Percentiles rank a stretch among this genome's conserved stretches.
phyloP scores from a whole-genome alignment of 192 early-diverging fungal genomes.

The Phycomyces blakesleeanus region DNA sequence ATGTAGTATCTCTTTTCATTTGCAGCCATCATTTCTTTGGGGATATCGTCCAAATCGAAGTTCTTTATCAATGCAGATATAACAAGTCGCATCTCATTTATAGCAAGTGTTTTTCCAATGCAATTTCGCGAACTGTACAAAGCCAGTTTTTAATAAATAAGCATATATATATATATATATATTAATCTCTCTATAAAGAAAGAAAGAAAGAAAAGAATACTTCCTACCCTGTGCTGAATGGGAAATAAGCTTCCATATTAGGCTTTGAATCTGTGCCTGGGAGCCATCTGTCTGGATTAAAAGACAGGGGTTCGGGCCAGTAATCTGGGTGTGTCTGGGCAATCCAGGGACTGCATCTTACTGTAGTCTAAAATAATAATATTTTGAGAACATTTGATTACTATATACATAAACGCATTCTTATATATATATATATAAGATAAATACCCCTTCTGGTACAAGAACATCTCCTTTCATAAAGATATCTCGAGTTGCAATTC shows the following conservation, averaged over 20 bases:
- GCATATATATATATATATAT: too few species aligned
- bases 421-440: too few species aligned
- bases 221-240: constrained; percentile 40
- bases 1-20: constrained; percentile 12
- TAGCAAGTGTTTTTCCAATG: constrained; percentile 46
- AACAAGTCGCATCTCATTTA: constrained; percentile 42
- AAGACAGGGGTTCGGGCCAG: constrained; percentile 40
- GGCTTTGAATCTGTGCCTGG: constrained; percentile 27
- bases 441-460: constrained; percentile 27
- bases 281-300: constrained; percentile 49
- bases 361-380: constrained; percentile 8
- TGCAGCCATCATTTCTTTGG: constrained; percentile 12
- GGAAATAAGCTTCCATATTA: constrained; percentile 38
- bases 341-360: constrained; percentile 6
- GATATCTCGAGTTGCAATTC: constrained; percentile 17
- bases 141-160: too few species aligned
- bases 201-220: too few species aligned
- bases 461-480: constrained; percentile 10
- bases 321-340: constrained; percentile 25
- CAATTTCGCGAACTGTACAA: constrained; percentile 38
- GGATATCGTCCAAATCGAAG: constrained; percentile 41
- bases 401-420: background rate
- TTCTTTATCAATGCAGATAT: constrained; percentile 37
- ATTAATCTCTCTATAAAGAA: too few species aligned
- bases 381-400: too few species aligned